A percentile compares a stretch with the other conserved stretches of the same genome.
phyloP scores from a whole-genome alignment of 768 basidiomycete genomes.

The Agrocybe pediades region DNA sequence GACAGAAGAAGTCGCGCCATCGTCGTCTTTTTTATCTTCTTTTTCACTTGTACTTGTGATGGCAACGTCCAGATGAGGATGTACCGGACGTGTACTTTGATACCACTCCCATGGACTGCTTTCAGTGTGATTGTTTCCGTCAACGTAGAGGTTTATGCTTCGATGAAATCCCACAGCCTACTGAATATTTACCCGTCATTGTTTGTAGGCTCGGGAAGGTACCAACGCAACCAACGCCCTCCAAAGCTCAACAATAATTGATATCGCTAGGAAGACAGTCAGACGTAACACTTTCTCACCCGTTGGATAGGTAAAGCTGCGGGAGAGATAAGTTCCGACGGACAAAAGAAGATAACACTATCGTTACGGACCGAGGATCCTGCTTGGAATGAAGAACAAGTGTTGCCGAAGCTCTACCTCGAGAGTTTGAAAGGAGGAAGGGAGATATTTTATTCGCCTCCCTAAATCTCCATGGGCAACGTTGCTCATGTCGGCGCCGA shows the following conservation, averaged over 20 bases:
- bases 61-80: not conserved
- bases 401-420: not conserved
- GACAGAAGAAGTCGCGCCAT: not conserved
- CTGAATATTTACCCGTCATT: not conserved
- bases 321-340: not conserved
- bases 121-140: conserved; percentile 8
- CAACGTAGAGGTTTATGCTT: not conserved
- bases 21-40: not conserved
- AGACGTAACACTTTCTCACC: too few relatives aligned
- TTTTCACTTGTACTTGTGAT: not conserved
- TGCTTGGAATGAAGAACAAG: not conserved
- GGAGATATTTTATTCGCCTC: not conserved
- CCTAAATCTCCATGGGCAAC: not conserved
- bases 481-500: not conserved
- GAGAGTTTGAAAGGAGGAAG: not conserved
- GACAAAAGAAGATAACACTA: not conserved
- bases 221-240: not conserved
- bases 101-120: not conserved
- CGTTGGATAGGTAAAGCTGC: too few relatives aligned
- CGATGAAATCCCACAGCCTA: not conserved
- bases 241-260: not conserved
- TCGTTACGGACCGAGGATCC: not conserved
- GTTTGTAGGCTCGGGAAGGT: not conserved
- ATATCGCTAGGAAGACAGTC: too few relatives aligned
- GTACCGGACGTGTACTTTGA: not conserved